Evolutionary conservation across 2,329 filamentous ascomycete genomes (phyloP), one percentile per base, ranked within the genome.

Genomic region (Colletotrichum destructivum): DNA sequence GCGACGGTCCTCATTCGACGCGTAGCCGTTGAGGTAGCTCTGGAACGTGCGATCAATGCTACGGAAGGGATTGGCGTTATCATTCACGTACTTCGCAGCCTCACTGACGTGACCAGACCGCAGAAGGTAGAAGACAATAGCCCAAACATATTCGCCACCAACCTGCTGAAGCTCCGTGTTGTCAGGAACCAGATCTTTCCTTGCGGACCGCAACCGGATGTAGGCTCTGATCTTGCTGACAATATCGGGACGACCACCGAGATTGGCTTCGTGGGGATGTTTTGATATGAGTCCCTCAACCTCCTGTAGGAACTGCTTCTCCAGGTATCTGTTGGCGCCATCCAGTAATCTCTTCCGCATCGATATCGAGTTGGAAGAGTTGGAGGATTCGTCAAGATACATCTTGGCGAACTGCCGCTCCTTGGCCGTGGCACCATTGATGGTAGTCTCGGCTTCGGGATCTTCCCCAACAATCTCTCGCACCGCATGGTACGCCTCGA

Each of bases 191-290:
- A 98, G 88, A 78, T 97, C 94, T 82, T 95, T 97, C 71, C 94
- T 90, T 2, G 90, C 88, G 52, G 92, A 89, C 72, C 94, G 91
- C 69, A 98, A 88, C 60, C 95, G 91, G 76, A 99, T 94, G 79
- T 96, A 99, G 9, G 94, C 96, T 78, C 94, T 94, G 78, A 98
- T 92, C 83, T 97, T 97, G 85, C 94, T 97, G 75, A 95, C 88
- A 26, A 94, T 90, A 66, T 95, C 94, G 1, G 96, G 96, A 51
- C 95, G 90, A 74, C 96, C 96, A 71, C 96, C 96, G 52, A 98
- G 88, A 78, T 94, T 94, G 40, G 96, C 96, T 79, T 98, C 95
- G 66, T 92, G 90, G 2, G 95, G 95, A 79, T 96, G 94, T 81
- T 93, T 97, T 49, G 89, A 88, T 72, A 99, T 92, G 51, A 93